phyloP scores from a whole-genome alignment of 2,329 filamentous ascomycete species.

The Beauveria medogensis region DNA sequence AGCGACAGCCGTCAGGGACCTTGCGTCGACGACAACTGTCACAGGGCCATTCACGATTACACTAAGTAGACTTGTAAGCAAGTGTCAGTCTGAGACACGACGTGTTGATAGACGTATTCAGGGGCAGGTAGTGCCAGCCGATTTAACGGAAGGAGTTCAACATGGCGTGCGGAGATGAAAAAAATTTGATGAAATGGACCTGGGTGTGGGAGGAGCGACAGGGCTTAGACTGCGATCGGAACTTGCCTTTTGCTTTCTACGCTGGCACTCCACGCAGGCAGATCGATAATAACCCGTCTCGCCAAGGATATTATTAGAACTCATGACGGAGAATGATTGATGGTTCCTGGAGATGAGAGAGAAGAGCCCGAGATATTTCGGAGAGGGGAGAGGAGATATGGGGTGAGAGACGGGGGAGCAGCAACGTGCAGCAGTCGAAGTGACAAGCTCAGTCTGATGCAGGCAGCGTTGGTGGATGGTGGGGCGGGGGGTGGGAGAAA shows the following conservation, averaged over 20 bases:
- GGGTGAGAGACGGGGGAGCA: not conserved
- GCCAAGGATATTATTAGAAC: slow-evolving; percentile 10
- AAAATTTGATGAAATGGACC: not conserved
- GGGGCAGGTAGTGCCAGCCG: not conserved
- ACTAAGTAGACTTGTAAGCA: slow-evolving; percentile 15
- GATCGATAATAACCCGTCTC: slow-evolving; percentile 20
- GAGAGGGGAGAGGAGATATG: not conserved
- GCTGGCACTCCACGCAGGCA: slow-evolving; percentile 36
- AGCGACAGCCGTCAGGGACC: slow-evolving; percentile 22
- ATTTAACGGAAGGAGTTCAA: not conserved
- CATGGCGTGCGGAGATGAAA: not conserved
- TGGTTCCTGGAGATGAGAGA: not conserved
- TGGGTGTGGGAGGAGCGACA: not conserved
- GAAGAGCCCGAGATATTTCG: slow-evolving; percentile 3
- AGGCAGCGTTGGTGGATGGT: too few species aligned
- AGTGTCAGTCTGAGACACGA: not conserved
- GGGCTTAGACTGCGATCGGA: not conserved
- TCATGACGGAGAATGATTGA: slow-evolving; percentile 4
- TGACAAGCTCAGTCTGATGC: not conserved
- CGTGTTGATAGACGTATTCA: too few species aligned
- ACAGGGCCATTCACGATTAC: slow-evolving; percentile 26
- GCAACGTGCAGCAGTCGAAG: not conserved
- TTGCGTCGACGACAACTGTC: slow-evolving; percentile 24
- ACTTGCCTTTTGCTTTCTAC: slow-evolving; percentile 31
- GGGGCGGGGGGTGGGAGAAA: too few species aligned